Evolutionary conservation across 108 stramenopile genomes (phyloP).

Genomic region (Skeletonema marinoi): DNA sequence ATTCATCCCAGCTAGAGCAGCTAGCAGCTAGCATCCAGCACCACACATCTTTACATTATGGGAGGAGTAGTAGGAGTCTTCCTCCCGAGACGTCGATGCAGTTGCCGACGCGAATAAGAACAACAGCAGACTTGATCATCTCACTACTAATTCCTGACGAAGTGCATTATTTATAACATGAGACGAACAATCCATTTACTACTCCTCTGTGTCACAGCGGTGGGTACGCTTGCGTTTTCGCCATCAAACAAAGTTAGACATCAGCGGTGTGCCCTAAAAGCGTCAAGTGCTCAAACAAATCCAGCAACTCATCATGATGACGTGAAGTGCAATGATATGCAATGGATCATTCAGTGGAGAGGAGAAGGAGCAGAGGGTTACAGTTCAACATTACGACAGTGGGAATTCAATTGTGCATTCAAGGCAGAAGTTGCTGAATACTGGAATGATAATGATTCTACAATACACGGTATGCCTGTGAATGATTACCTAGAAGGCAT

Average conservation of each 20-base stretch:
- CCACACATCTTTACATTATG: too few species aligned
- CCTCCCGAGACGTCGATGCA: too few species aligned
- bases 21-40: too few species aligned
- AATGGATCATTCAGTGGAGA: constrained; percentile 17
- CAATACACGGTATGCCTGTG: background rate
- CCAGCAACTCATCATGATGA: background rate
- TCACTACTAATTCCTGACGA: too few species aligned
- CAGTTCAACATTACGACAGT: constrained; percentile 37
- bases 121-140: too few species aligned
- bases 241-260: background rate
- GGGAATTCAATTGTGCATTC: constrained; percentile 44
- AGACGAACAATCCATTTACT: background rate
- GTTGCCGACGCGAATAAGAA: too few species aligned
- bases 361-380: constrained; percentile 51
- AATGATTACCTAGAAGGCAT: constrained; percentile 12
- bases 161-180: background rate
- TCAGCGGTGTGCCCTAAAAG: background rate
- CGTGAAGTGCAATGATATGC: background rate
- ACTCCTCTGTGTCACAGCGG: background rate
- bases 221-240: background rate
- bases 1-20: too few species aligned
- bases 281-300: background rate
- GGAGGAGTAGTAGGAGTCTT: too few species aligned
- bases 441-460: background rate
- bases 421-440: constrained; percentile 27